A percentile compares a stretch with the other conserved stretches of the same genome.
phyloP scores from a whole-genome alignment of 352 stramenopile genomes.

The Pythium scleroteichum region DNA sequence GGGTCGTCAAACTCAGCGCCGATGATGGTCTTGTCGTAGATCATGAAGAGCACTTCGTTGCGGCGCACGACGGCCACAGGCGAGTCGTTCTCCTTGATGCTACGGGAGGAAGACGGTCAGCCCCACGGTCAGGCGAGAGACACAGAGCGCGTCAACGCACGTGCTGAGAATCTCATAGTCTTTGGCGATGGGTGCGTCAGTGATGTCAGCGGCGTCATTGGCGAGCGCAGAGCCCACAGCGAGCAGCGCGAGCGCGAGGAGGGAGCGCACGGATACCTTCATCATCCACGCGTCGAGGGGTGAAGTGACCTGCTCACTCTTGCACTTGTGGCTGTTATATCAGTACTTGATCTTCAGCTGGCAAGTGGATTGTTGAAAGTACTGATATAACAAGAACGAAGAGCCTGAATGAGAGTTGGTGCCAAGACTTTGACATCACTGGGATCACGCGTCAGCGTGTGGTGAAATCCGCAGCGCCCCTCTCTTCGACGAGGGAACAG shows the following conservation, averaged over 20 bases:
- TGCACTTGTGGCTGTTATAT: too few relatives aligned
- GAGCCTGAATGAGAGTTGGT: too few relatives aligned
- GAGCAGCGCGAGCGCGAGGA: slow-evolving; percentile 21
- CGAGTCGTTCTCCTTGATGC: slow-evolving; percentile 40
- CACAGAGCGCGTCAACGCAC: slow-evolving; percentile 14
- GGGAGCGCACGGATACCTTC: slow-evolving; percentile 11
- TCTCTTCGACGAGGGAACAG: too few relatives aligned
- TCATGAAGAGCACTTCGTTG: slow-evolving; percentile 51
- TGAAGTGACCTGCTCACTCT: neutral
- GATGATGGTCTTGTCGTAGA: slow-evolving; percentile 83
- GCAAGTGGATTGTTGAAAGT: too few relatives aligned
- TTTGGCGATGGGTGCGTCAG: slow-evolving; percentile 6
- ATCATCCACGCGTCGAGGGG: neutral
- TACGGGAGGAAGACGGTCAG: neutral
- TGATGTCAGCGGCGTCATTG: neutral
- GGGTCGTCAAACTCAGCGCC: slow-evolving; percentile 75
- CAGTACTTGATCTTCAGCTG: too few relatives aligned
- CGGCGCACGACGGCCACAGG: slow-evolving; percentile 60
- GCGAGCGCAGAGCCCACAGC: neutral
- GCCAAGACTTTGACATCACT: too few relatives aligned
- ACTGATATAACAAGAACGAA: too few relatives aligned
- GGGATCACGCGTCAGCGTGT: too few relatives aligned
- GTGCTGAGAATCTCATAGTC: slow-evolving; percentile 29
- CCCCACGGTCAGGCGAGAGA: too few relatives aligned
- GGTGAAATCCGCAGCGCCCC: too few relatives aligned